Evolutionary conservation across 2,329 filamentous ascomycete genomes (phyloP).

Genomic region (Aspergillus tamarii): DNA sequence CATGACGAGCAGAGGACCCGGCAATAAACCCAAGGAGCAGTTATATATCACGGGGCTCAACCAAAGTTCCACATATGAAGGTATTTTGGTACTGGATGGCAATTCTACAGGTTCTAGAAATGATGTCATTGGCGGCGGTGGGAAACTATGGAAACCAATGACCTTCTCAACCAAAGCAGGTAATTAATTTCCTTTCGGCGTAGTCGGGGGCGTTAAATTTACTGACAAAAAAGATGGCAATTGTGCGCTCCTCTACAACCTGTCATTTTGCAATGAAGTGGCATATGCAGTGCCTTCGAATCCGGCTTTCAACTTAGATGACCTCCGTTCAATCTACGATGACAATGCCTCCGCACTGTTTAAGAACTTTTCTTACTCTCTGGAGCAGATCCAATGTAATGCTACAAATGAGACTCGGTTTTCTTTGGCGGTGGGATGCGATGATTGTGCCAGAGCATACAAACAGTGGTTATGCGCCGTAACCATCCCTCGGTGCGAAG

Average conservation of each 20-base stretch:
- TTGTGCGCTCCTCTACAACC: constrained; percentile 82
- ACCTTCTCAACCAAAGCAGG: constrained; percentile 78
- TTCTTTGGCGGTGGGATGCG: constrained; percentile 76
- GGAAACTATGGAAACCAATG: constrained; percentile 71
- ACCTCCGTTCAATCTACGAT: constrained; percentile 77
- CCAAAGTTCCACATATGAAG: constrained; percentile 70
- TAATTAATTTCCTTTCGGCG: constrained; percentile 48
- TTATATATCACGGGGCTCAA: constrained; percentile 82
- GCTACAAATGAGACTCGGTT: constrained; percentile 73
- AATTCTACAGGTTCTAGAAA: constrained; percentile 59
- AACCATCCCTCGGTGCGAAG: constrained; percentile 87
- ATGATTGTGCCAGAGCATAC: constrained; percentile 78
- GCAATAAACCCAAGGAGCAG: constrained; percentile 77
- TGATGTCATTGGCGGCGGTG: constrained; percentile 69
- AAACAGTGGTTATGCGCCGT: constrained; percentile 95
- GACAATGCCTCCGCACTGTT: constrained; percentile 70
- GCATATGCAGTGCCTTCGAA: constrained; percentile 92
- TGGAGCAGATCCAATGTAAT: constrained; percentile 85
- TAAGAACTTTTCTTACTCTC: constrained; percentile 75
- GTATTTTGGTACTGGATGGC: constrained; percentile 68
- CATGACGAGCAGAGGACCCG: constrained; percentile 70
- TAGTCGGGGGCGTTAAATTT: background rate
- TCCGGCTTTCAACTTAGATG: constrained; percentile 62
- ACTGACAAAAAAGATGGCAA: constrained; percentile 64
- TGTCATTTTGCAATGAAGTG: constrained; percentile 85